These are phyloP conservation scores for Amborella trichopoda DNA, from an alignment of 164 flowering plant genomes.

Conservation along the genomic window DNA sequence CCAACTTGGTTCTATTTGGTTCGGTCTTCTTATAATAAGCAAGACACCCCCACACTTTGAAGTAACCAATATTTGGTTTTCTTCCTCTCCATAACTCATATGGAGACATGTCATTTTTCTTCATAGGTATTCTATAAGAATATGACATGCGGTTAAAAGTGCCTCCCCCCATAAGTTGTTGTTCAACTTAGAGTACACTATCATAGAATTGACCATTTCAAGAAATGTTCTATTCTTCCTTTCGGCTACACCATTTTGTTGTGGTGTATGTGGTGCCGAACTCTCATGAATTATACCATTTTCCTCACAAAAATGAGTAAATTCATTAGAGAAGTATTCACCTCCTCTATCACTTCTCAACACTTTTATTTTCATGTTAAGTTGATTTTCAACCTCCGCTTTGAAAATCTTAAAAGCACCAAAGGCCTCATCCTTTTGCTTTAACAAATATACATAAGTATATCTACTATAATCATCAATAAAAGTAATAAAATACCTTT, in stretches of 20 bases:
- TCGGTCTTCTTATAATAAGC: slow-evolving; percentile 2
- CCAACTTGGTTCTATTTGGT: slow-evolving; percentile 2
- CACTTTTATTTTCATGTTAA: slow-evolving; percentile 4
- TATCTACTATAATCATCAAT: slow-evolving; percentile 6
- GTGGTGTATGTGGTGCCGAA: not conserved
- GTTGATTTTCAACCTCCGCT: slow-evolving; percentile 3
- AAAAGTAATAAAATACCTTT: too few relatives aligned
- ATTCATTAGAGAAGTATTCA: slow-evolving; percentile 4
- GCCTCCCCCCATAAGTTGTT: slow-evolving; percentile 4
- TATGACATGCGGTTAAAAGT: slow-evolving; percentile 1
- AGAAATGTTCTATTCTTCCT: slow-evolving; percentile 2
- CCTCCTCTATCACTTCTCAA: slow-evolving; percentile 7
- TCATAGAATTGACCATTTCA: slow-evolving; percentile 8
- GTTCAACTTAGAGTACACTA: not conserved
- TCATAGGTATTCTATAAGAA: slow-evolving; percentile 3
- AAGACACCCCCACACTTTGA: slow-evolving; percentile 8
- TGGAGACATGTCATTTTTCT: not conserved
- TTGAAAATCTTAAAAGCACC: slow-evolving; percentile 4
- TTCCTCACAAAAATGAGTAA: slow-evolving; percentile 4
- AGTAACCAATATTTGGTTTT: slow-evolving; percentile 1
- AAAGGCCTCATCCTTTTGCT: slow-evolving; percentile 1
- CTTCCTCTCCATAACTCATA: slow-evolving; percentile 2
- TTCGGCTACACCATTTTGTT: slow-evolving; percentile 7
- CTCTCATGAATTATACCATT: not conserved
- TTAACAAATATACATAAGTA: not conserved